phyloP scores from a whole-genome alignment of 768 basidiomycete species.

The Russula virescens region DNA sequence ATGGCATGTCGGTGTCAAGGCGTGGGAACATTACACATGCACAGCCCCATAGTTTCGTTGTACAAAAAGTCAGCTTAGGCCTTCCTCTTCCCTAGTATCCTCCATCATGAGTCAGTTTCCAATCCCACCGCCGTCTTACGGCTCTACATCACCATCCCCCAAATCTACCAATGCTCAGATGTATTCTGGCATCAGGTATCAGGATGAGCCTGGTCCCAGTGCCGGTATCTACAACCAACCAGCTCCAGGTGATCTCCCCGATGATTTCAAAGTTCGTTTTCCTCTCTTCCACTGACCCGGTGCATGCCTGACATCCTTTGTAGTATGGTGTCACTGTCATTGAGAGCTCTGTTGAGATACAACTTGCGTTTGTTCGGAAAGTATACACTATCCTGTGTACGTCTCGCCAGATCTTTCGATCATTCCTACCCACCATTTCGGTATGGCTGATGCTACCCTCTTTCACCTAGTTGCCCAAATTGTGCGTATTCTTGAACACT shows the following conservation, averaged over 20 bases:
- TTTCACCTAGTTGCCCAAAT: slow-evolving; percentile 58
- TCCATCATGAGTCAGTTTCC: slow-evolving; percentile 41
- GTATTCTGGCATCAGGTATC: slow-evolving; percentile 34
- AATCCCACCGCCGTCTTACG: slow-evolving; percentile 55
- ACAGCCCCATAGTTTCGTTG: no score
- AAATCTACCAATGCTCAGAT: slow-evolving; percentile 47
- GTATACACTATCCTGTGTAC: slow-evolving; percentile 85
- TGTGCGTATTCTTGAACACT: slow-evolving; percentile 36
- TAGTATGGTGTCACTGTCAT: slow-evolving; percentile 80
- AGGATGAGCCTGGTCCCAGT: slow-evolving; percentile 36
- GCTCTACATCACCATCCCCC: slow-evolving; percentile 37
- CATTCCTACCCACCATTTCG: background rate
- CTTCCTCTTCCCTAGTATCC: background rate
- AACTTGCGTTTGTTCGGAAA: slow-evolving; percentile 85
- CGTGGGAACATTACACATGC: slow-evolving; percentile 9
- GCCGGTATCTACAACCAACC: slow-evolving; percentile 66
- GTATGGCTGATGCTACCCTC: background rate
- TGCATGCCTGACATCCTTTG: slow-evolving; percentile 19
- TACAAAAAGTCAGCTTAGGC: background rate
- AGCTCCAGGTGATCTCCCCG: slow-evolving; percentile 66
- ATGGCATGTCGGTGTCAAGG: no score
- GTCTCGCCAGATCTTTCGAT: slow-evolving; percentile 31
- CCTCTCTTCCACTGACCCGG: background rate
- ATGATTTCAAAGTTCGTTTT: slow-evolving; percentile 81
- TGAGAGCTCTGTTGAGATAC: slow-evolving; percentile 71